Base-by-base conservation (phyloP, 1,284 basidiomycete genomes). In the Puccinia novopanici region DNA sequence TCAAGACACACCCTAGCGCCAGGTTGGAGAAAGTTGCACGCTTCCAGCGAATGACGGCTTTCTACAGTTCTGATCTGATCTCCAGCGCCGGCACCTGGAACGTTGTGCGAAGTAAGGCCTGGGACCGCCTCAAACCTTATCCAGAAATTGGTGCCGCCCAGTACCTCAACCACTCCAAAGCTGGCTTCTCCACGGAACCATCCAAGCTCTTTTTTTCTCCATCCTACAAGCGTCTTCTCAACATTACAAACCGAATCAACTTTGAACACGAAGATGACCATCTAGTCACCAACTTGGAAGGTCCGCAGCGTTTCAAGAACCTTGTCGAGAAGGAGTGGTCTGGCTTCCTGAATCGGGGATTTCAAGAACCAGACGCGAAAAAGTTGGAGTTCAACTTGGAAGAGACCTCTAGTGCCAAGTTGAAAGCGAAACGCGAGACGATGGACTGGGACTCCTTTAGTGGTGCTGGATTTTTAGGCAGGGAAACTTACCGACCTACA, bases 151-250 rank as follows among this genome's bases (percentile, higher is more conserved):
- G 17, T 78, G 81, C 34, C 24, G 75, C 70, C 73, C n/a, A 75
- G 67, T 45, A 79, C 59, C 54, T 61, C 55, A 40, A 77, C 57
- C 50, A 37, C 65, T 48, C 50, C 1, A 73, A 73, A 59, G 52
- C 71, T 59, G 71, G 71, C 54, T 42, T 73, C 59, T 73, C 54
- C 30, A 57, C 30, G 13, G 71, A 52, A 3, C 57, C 13, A 55
- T 82, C 15, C 40, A 77, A 72, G 70, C 61, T 59, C 3, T 76
- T 82, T 22, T 84, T 82, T 65, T 82, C 85, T 13, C 82, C 85
- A 19, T 85, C 85, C 52, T 87, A 87, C 83, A 86, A 86, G 80
- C 87, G 87, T 83, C 80, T 88, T 34, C 86, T 88, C 84, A 86
- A 85, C 72, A 83, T 87, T 19, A 85, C 86, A 9, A 84, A 70